Evolutionary conservation across 75 land plant species (phyloP), one percentile per base, ranked within the genome.

Genomic region (Pseudotsuga menziesii): DNA sequence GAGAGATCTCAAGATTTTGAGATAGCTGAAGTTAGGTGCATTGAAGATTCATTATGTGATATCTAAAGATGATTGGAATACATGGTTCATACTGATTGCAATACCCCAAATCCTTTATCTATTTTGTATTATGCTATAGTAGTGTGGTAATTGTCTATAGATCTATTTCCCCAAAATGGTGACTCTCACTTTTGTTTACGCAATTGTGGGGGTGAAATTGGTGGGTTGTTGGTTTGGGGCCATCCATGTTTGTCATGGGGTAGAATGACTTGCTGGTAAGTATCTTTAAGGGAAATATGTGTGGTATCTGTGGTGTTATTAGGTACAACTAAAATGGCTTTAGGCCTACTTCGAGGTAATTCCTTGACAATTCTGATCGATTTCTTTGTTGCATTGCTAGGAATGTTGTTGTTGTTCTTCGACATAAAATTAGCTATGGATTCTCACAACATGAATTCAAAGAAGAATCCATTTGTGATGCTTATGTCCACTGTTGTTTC

Each of bases 151-250:
- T n/a, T n/a, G n/a, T n/a, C n/a, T n/a, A n/a, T n/a, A n/a, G n/a
- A n/a, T n/a, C n/a, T n/a, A n/a, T n/a, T n/a, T n/a, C n/a, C n/a
- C n/a, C n/a, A n/a, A n/a, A n/a, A n/a, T n/a, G n/a, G n/a, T n/a
- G n/a, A n/a, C n/a, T n/a, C n/a, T n/a, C n/a, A n/a, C n/a, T n/a
- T n/a, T n/a, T n/a, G n/a, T n/a, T n/a, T n/a, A n/a, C n/a, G 75
- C 83, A 5, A 86, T 86, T 13, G 94, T 94, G 26, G 92, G 97
- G 61, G 89, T 94, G 97, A 94, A 94, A 78, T 22, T 91, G 67
- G 83, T 89, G 27, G 97, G 97, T 5, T 89, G 94, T 78, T 94
- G 97, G 97, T 91, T 94, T 76, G 97, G 94, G 17, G 94, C 94
- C 9, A 80, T 91, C 88, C 92, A 94, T 5, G 83, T 85, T 57